Evolutionary conservation across 306 rosid species (phyloP), one percentile per base, ranked within the genome.

Genomic region (Cyamopsis tetragonoloba): DNA sequence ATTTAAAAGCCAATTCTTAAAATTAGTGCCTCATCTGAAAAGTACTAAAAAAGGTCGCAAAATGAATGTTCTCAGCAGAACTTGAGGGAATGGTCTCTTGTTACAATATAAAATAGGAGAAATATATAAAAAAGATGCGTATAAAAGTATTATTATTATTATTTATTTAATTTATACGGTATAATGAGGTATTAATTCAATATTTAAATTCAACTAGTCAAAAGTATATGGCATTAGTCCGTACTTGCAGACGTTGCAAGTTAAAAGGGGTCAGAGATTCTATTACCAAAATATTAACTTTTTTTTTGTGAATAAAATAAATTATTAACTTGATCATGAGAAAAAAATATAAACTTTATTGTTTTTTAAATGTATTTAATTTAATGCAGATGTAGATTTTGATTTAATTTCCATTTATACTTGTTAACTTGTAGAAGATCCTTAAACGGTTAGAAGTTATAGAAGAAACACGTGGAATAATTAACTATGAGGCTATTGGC

Each of bases 191-290:
- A 18, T 26, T 66, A n/a, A n/a, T 35, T 68, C 30, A 15, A 51
- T 68, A 51, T 68, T 68, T 68, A 23, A 37, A 15, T 18, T 38
- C 73, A 51, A 68, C 53, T 51, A 8, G 62, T 62, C 41, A 67
- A 50, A 67, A 37, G 62, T 37, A 20, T 66, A 20, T 66, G 3
- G 18, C 8, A 34, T 37, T 7, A 2, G 59, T 31, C 19, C 15
- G 18, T 34, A 8, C 53, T 4, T 24, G 35, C 4, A 7, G n/a
- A 24, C 18, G 6, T 32, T 57, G 62, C 28, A 24, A 57, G 28
- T 7, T 9, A 32, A 57, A 56, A 57, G 14, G 62, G 7, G 14
- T 57, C 63, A 57, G 63, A 57, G 6, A 12, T 5, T 17, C 63
- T 32, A 57, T n/a, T n/a, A 32, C 23, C 63, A 57, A 32, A 42